These are phyloP conservation scores for Chromosphaera perkinsii DNA, from an alignment of 208 protist genomes.

Conservation along the genomic window DNA sequence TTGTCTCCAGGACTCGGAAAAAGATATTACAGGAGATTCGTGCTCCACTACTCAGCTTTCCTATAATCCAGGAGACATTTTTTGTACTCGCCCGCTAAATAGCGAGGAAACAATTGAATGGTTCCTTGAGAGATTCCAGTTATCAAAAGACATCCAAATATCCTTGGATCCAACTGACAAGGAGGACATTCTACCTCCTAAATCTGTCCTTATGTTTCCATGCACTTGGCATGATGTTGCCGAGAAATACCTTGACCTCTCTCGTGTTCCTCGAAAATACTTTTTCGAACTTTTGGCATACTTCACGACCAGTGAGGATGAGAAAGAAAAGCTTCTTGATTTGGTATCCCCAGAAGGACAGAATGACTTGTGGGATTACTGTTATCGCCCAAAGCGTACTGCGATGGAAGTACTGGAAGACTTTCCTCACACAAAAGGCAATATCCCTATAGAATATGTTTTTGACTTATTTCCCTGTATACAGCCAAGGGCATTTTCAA, in stretches of 20 bases:
- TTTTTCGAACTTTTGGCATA: conserved; percentile 56
- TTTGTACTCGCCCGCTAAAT: conserved; percentile 23
- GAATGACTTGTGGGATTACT: conserved; percentile 21
- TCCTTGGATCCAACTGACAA: too few species aligned
- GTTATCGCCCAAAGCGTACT: conserved; percentile 8
- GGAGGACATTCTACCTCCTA: too few species aligned
- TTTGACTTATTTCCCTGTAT: conserved; percentile 30
- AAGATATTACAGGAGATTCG: not conserved
- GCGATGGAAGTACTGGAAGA: conserved; percentile 16
- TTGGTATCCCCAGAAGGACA: conserved; percentile 38
- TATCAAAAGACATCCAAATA: too few species aligned
- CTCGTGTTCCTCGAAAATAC: conserved; percentile 39
- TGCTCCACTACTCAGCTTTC: not conserved
- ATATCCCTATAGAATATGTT: conserved; percentile 28
- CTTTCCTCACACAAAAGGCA: conserved; percentile 20
- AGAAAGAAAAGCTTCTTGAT: conserved; percentile 40
- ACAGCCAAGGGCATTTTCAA: conserved; percentile 25
- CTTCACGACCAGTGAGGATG: conserved; percentile 30
- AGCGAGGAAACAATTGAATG: too few species aligned
- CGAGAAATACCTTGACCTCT: conserved; percentile 39
- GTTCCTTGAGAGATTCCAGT: too few species aligned
- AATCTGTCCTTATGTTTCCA: too few species aligned
- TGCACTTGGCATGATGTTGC: conserved; percentile 28
- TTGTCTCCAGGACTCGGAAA: too few species aligned
- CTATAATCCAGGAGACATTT: conserved; percentile 33